Conservation (phyloP, 345 rosid species). For the Passiflora organensis region DNA sequence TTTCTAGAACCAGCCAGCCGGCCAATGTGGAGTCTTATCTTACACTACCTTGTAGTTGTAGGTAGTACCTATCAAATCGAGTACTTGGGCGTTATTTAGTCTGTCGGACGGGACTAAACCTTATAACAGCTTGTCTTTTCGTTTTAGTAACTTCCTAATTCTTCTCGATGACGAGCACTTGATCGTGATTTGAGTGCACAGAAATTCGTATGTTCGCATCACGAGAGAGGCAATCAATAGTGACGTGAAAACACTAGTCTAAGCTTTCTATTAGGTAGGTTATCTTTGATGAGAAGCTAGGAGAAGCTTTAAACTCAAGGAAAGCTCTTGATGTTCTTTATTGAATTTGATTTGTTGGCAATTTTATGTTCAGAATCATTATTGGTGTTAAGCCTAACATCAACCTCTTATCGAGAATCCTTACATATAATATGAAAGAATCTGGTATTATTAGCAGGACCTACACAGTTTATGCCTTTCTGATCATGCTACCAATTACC, state of each 20-base stretch:
- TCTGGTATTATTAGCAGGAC: slow-evolving; percentile 1
- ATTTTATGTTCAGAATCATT: slow-evolving; percentile 15
- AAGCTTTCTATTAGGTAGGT: background rate
- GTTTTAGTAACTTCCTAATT: too few relatives aligned
- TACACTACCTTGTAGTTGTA: too few relatives aligned
- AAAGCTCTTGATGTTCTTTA: slow-evolving; percentile 15
- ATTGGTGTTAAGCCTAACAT: slow-evolving; percentile 17
- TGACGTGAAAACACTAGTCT: slow-evolving; percentile 8
- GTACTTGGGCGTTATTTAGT: too few relatives aligned
- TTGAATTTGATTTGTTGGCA: background rate
- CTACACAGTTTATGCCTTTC: background rate
- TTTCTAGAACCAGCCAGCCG: too few relatives aligned
- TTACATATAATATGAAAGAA: too few relatives aligned
- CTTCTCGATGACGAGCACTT: background rate
- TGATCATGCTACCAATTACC: too few relatives aligned
- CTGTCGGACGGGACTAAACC: too few relatives aligned
- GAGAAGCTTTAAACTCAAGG: slow-evolving; percentile 29
- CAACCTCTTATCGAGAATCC: background rate
- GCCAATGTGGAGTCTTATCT: too few relatives aligned
- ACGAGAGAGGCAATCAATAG: slow-evolving; percentile 18
- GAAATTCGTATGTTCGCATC: slow-evolving; percentile 13
- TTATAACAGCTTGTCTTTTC: too few relatives aligned
- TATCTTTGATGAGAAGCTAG: slow-evolving; percentile 31
- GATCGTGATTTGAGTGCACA: slow-evolving; percentile 20
- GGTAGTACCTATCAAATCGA: too few relatives aligned